Base-by-base conservation (phyloP, 1,139 yeast genomes). In the Blastobotrys arbuscula region DNA sequence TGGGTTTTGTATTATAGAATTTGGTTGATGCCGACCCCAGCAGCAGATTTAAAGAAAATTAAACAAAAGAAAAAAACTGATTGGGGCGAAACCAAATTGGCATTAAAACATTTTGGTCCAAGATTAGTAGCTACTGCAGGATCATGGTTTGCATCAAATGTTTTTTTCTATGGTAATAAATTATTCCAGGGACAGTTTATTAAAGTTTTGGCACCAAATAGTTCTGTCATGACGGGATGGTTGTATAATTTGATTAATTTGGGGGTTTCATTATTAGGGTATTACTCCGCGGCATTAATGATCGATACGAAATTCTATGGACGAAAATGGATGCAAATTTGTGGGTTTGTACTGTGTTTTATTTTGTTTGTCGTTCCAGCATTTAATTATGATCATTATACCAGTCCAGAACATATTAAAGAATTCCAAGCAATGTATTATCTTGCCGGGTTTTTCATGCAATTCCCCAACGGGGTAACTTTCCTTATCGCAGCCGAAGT, bases 121-220 rank as follows among this genome's bases (percentile, higher is more conserved):
- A 89, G 97, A 83, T 75, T 92, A 60, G 59, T 92, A 48, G 98
- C 97, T 67, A 90, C 98, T 61, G 95, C 97, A 57, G 94, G 90
- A 68, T 83, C 95, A 45, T 92, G 98, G 98, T 90, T 90, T 75
- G 76, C 83, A 74, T 79, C 90, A 70, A 98, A 92, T 76, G 87
- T 92, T 66, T 96, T 97, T 53, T 89, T 81, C 77, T 92, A 92
- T 68, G 84, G 94, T 71, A 81, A 83, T 70, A 81, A 95, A 57
- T 87, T 90, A 63, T 67, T 67, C 69, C 71, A 67, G 94, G 92
- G 71, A 81, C 76, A 70, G 82, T 95, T 53, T 74, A 82, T 53
- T 72, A 76, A 39, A 61, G 72, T 53, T 79, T 84, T 68, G 75
- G 83, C 59, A 79, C 88, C 77, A 62, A 79, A 55, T 72, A 84